phyloP scores from a whole-genome alignment of 306 rosid genomes.

The Vachellia pachyceras region DNA sequence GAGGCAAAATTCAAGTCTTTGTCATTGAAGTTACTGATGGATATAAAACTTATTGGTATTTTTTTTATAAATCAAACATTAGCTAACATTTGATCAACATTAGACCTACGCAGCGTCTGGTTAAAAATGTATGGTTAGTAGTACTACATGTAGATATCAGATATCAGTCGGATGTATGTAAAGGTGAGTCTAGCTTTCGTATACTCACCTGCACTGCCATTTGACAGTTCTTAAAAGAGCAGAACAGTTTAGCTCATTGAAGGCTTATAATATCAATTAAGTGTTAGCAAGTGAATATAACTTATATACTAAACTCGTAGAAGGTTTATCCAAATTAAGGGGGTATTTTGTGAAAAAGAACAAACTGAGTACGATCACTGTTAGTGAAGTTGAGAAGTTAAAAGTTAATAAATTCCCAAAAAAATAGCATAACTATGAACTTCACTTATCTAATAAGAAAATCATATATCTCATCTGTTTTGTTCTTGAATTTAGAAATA shows the following conservation, averaged over 20 bases:
- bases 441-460: not conserved
- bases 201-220: not conserved
- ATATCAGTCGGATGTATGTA: not conserved
- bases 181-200: not conserved
- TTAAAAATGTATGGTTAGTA: not conserved
- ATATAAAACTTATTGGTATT: not conserved
- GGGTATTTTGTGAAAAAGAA: not conserved
- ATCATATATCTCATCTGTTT: not conserved
- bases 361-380: not conserved
- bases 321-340: not conserved
- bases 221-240: not conserved
- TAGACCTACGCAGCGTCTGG: not conserved
- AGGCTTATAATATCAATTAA: not conserved
- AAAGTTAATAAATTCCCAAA: not conserved
- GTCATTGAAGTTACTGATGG: not conserved
- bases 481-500: not conserved
- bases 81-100: not conserved
- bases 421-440: not conserved
- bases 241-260: not conserved
- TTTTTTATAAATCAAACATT: not conserved
- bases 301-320: not conserved
- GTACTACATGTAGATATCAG: too few species aligned
- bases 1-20: not conserved
- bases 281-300: not conserved
- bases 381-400: not conserved